phyloP scores from a whole-genome alignment of 2,329 filamentous ascomycete species.

The Tympanopsis confertula region DNA sequence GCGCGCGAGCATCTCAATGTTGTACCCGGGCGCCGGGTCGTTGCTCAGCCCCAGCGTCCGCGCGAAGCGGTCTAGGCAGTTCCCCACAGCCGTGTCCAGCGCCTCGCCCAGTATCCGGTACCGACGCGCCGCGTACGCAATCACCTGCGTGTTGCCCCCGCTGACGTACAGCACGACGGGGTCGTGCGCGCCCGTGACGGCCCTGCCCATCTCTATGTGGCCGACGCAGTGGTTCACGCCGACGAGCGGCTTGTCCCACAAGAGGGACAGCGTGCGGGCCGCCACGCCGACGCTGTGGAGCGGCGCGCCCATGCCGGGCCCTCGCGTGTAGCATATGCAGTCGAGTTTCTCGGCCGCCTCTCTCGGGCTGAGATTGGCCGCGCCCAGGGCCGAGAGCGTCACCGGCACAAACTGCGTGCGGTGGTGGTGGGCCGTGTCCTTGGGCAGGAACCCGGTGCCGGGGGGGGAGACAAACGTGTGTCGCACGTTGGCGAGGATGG shows the following conservation, averaged over 20 bases:
- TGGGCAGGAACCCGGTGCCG: conserved; percentile 87
- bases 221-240: conserved; percentile 97
- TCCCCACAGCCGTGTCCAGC: conserved; percentile 92
- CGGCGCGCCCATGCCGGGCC: conserved; percentile 92
- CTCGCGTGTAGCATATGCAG: conserved; percentile 91
- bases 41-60: conserved; percentile 84
- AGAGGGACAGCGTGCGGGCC: conserved; percentile 66
- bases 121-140: conserved; percentile 84
- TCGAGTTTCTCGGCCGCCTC: conserved; percentile 70
- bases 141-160: conserved; percentile 94
- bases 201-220: conserved; percentile 95
- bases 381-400: conserved; percentile 68
- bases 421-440: conserved; percentile 91
- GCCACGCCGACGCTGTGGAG: conserved; percentile 77
- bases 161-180: conserved; percentile 93
- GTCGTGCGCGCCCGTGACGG: conserved; percentile 81
- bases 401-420: conserved; percentile 71
- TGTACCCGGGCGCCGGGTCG: conserved; percentile 92
- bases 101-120: conserved; percentile 98
- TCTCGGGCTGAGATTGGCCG: conserved; percentile 43
- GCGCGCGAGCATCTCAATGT: conserved; percentile 81
- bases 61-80: conserved; percentile 92
- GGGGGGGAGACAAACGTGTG: conserved; percentile 89
- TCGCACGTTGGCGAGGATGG: conserved; percentile 81
- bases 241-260: conserved; percentile 83